Conservation (phyloP, 495 filamentous ascomycete genomes). For the Penicillium manginii region DNA sequence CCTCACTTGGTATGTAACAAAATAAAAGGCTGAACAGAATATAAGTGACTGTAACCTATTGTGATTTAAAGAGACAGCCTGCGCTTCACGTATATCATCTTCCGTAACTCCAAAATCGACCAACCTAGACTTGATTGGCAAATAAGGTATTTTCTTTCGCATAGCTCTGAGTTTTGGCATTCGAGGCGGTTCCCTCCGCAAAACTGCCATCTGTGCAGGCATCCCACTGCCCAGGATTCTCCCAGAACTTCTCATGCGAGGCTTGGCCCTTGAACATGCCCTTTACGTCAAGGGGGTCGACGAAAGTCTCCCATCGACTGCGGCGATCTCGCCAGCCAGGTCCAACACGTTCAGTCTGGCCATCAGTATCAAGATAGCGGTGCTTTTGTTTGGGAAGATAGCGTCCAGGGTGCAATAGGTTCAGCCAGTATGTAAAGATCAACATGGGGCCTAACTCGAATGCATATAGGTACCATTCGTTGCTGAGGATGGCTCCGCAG, state of each 20-base stretch:
- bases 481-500: slow-evolving; percentile 33
- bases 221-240: slow-evolving; percentile 30
- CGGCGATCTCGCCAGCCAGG: slow-evolving; percentile 43
- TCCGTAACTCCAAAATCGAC: not conserved
- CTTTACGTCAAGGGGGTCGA: slow-evolving; percentile 39
- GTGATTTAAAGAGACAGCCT: too few relatives aligned
- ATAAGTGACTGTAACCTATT: too few relatives aligned
- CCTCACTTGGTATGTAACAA: too few relatives aligned
- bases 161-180: slow-evolving; percentile 7
- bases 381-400: slow-evolving; percentile 34
- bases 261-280: slow-evolving; percentile 30
- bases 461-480: slow-evolving; percentile 46
- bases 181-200: slow-evolving; percentile 33
- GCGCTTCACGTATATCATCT: too few relatives aligned
- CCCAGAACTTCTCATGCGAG: slow-evolving; percentile 40
- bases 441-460: slow-evolving; percentile 45
- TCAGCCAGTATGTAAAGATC: slow-evolving; percentile 44
- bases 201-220: slow-evolving; percentile 39
- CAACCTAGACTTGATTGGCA: not conserved
- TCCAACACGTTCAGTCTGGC: slow-evolving; percentile 39
- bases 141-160: not conserved
- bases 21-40: too few relatives aligned
- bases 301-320: slow-evolving; percentile 33
- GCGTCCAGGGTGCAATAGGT: slow-evolving; percentile 39
- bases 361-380: slow-evolving; percentile 38